phyloP scores from a whole-genome alignment of 2,329 filamentous ascomycete genomes.

The Neonectria punicea region DNA sequence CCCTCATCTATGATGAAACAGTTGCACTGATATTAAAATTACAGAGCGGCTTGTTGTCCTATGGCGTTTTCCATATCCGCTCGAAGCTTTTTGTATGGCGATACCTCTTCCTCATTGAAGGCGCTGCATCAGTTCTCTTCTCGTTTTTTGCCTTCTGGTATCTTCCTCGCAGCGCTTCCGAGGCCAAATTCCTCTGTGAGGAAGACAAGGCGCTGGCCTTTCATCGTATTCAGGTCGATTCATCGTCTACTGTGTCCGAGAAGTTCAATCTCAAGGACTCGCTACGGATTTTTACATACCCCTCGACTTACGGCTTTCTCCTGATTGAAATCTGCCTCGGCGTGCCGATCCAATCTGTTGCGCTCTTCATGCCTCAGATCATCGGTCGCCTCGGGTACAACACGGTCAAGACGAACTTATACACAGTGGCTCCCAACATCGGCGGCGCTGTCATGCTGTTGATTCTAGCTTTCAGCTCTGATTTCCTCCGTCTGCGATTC shows the following conservation, averaged over 20 bases:
- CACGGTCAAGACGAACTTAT: slow-evolving; percentile 75
- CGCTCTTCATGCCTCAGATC: slow-evolving; percentile 66
- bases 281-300: slow-evolving; percentile 61
- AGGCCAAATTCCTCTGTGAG: slow-evolving; percentile 72
- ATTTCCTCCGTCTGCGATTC: slow-evolving; percentile 73
- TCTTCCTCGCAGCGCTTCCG: slow-evolving; percentile 71
- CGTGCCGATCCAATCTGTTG: slow-evolving; percentile 66
- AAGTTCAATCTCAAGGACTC: slow-evolving; percentile 62
- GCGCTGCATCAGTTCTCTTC: slow-evolving; percentile 67
- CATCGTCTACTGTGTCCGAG: slow-evolving; percentile 69
- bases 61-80: slow-evolving; percentile 59
- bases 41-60: slow-evolving; percentile 55
- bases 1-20: neutral
- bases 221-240: slow-evolving; percentile 78
- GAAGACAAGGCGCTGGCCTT: slow-evolving; percentile 76
- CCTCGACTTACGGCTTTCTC: slow-evolving; percentile 60
- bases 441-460: slow-evolving; percentile 78
- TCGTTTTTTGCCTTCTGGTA: slow-evolving; percentile 75
- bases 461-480: slow-evolving; percentile 77
- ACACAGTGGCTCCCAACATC: slow-evolving; percentile 83
- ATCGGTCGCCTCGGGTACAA: slow-evolving; percentile 59
- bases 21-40: neutral
- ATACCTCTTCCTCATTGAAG: slow-evolving; percentile 65
- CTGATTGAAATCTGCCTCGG: slow-evolving; percentile 68
- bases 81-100: slow-evolving; percentile 55